These are phyloP conservation scores for Debaryomyces sp. DNA, from an alignment of 1,139 yeast genomes.

Conservation along the genomic window DNA sequence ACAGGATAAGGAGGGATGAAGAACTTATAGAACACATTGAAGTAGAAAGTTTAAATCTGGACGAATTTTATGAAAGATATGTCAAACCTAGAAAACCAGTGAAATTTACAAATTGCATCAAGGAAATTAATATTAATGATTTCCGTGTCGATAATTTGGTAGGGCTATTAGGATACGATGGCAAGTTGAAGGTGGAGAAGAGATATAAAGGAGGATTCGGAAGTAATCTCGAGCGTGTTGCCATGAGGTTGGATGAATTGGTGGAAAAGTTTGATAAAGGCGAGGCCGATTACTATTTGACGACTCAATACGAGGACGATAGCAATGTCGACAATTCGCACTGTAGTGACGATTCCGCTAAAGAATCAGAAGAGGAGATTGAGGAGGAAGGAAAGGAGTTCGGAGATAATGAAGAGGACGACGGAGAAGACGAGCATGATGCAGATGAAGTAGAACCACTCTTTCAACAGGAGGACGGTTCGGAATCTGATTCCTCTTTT, in stretches of 20 bases:
- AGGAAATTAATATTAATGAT: conserved; percentile 23
- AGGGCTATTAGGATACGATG: conserved; percentile 31
- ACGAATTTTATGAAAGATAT: conserved; percentile 29
- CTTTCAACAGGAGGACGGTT: conserved; percentile 9
- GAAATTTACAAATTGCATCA: conserved; percentile 28
- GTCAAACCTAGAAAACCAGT: conserved; percentile 42
- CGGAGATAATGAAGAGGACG: conserved; percentile 16
- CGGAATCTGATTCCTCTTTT: conserved; percentile 12
- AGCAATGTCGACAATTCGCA: conserved; percentile 14
- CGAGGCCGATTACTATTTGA: conserved; percentile 53
- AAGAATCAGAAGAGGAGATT: conserved; percentile 17
- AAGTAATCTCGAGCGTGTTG: conserved; percentile 54
- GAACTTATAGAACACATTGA: conserved; percentile 15
- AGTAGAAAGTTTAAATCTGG: conserved; percentile 11
- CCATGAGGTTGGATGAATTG: conserved; percentile 52
- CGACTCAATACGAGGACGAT: conserved; percentile 60
- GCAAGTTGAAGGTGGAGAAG: conserved; percentile 55
- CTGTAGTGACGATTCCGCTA: conserved; percentile 27
- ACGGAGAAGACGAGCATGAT: too few relatives aligned
- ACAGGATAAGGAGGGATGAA: conserved; percentile 9
- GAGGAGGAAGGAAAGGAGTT: conserved; percentile 14
- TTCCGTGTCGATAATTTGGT: conserved; percentile 41
- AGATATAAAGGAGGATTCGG: conserved; percentile 66
- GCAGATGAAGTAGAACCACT: conserved; percentile 11
- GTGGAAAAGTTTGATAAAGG: conserved; percentile 41